Evolutionary conservation across 495 filamentous ascomycete genomes (phyloP).

Genomic region (Penicillium angulare): DNA sequence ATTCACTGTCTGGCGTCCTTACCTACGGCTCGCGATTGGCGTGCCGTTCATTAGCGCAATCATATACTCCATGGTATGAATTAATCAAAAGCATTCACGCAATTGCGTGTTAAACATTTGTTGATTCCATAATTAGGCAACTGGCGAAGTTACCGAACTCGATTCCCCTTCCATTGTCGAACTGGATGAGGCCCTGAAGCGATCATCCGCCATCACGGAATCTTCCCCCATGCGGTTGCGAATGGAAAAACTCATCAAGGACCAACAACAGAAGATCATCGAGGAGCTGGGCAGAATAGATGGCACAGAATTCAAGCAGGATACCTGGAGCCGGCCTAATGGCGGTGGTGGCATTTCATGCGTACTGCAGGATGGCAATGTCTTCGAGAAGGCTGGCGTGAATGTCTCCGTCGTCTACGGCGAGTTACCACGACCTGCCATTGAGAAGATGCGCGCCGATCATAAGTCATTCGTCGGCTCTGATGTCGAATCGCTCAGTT

Average conservation of each 20-base stretch:
- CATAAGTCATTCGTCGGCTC: constrained; percentile 83
- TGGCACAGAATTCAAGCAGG: constrained; percentile 72
- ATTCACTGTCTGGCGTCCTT: constrained; percentile 50
- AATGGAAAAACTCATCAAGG: constrained; percentile 94
- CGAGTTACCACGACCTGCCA: constrained; percentile 80
- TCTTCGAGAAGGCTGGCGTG: constrained; percentile 98
- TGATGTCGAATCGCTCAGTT: constrained; percentile 75
- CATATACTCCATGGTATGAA: constrained; percentile 65
- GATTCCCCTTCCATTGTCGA: constrained; percentile 59
- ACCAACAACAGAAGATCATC: constrained; percentile 85
- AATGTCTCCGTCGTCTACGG: constrained; percentile 95
- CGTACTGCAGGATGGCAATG: constrained; percentile 90
- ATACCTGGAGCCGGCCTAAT: constrained; percentile 84
- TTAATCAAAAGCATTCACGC: neutral
- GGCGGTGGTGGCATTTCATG: constrained; percentile 87
- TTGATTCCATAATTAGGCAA: no score
- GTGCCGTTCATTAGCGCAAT: constrained; percentile 61
- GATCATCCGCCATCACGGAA: constrained; percentile 44
- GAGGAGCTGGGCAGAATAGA: constrained; percentile 77
- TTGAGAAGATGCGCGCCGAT: constrained; percentile 90
- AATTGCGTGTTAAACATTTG: neutral
- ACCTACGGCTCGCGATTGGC: constrained; percentile 57
- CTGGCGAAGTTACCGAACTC: constrained; percentile 50
- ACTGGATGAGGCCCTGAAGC: constrained; percentile 44
- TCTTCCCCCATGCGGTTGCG: constrained; percentile 92